Percentiles rank a stretch among this genome's conserved stretches.
phyloP scores from a whole-genome alignment of 2,329 filamentous ascomycete genomes.

The Venturia aucupariae region DNA sequence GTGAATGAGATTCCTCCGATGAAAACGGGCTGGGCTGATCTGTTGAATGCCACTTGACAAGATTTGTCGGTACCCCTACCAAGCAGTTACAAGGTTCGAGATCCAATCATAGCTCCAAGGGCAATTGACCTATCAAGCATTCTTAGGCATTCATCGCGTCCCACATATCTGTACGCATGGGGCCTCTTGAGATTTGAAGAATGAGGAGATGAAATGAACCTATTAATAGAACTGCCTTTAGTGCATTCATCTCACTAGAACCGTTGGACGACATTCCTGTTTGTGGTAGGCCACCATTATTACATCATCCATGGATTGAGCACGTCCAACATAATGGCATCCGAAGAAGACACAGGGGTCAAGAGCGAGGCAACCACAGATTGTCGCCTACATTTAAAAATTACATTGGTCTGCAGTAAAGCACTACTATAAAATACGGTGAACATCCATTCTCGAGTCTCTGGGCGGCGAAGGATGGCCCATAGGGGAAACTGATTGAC shows the following conservation, averaged over 20 bases:
- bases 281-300: background rate
- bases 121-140: background rate
- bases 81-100: background rate
- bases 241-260: background rate
- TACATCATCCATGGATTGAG: background rate
- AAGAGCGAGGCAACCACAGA: too few relatives aligned
- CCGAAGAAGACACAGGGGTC: background rate
- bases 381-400: too few relatives aligned
- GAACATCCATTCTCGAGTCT: conserved; percentile 8
- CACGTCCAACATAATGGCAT: too few relatives aligned
- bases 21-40: background rate
- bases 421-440: background rate
- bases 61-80: background rate
- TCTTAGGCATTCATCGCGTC: background rate
- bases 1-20: background rate
- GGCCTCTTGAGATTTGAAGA: background rate
- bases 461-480: background rate
- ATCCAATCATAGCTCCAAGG: background rate
- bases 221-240: background rate
- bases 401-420: too few relatives aligned
- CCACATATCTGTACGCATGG: too few relatives aligned
- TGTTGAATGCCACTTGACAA: background rate
- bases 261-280: background rate
- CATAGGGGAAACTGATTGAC: conserved; percentile 2
- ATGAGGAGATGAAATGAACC: background rate